Evolutionary conservation across 306 rosid genomes (phyloP), one percentile per base, ranked within the genome.

Genomic region (Lathyrus oleraceus): DNA sequence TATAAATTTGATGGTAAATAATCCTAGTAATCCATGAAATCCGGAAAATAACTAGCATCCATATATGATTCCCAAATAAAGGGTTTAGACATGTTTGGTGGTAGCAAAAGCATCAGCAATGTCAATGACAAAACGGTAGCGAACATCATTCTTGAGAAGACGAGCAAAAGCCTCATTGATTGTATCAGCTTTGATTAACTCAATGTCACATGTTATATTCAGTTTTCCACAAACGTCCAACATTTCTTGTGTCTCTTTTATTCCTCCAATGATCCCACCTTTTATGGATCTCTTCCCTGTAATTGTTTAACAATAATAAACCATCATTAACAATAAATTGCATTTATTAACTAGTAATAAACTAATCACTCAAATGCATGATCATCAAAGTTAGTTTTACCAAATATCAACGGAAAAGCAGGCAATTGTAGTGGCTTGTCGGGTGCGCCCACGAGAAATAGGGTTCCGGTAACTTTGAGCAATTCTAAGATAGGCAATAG

Each of bases 211-310:
- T 0, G 88, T 81, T 17, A 89, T 84, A 45, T 89, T 84, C 71
- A 83, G 77, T 61, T 87, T 84, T 0, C 81, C 96, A 48, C 93
- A 87, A 4, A 87, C 8, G 0, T 89, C 69, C 88, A 89, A 20
- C 96, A 87, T 89, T 62, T 89, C 89, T 68, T 85, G 86, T 0
- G 91, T 89, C 23, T 87, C 96, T 39, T 64, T 78, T 10, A 87
- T 87, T 70, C 91, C 87, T 56, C 96, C 96, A 2, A 89, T 89
- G n/a, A 89, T 74, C 6, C 91, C 87, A 19, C 96, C 96, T 77
- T 85, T 89, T 70, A 87, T 86, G 0, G 91, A 60, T 63, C 89
- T 83, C 40, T 89, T 89, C 0, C 91, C 95, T 85, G 79, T 15
- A 48, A 15, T 39, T 23, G 8, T 5, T 25, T 23, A 19, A 51